Percentiles rank a stretch among this genome's conserved stretches.
Conservation (phyloP, 208 protist species). For the Porcisia hertigi region DNA sequence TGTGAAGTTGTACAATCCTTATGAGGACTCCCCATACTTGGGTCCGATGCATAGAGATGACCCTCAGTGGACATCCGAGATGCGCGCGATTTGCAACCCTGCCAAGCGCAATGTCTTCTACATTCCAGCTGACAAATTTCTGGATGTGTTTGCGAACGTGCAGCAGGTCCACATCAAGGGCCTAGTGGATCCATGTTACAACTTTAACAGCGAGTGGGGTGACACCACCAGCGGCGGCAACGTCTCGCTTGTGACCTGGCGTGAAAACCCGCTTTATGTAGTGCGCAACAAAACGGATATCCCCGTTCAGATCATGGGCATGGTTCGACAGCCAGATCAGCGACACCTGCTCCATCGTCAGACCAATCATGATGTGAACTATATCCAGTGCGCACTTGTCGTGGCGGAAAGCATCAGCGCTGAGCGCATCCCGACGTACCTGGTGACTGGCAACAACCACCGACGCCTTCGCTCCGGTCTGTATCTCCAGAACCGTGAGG, state of each 20-base stretch:
- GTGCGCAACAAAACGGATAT: slow-evolving; percentile 44
- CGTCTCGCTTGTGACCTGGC: slow-evolving; percentile 61
- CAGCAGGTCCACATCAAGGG: slow-evolving; percentile 48
- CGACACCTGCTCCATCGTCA: slow-evolving; percentile 67
- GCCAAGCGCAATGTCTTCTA: slow-evolving; percentile 55
- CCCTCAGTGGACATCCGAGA: slow-evolving; percentile 43
- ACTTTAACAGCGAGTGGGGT: slow-evolving; percentile 81
- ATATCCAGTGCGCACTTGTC: slow-evolving; percentile 73
- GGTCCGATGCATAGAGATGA: slow-evolving; percentile 74
- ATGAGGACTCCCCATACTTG: slow-evolving; percentile 51
- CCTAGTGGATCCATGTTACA: slow-evolving; percentile 35
- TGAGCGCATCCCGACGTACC: slow-evolving; percentile 62
- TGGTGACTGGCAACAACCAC: slow-evolving; percentile 85
- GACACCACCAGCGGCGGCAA: slow-evolving; percentile 67
- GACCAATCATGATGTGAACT: slow-evolving; percentile 64
- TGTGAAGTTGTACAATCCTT: slow-evolving; percentile 79
- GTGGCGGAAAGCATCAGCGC: slow-evolving; percentile 41
- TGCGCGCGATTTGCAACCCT: slow-evolving; percentile 43
- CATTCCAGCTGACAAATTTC: slow-evolving; percentile 60
- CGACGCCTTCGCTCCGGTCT: slow-evolving; percentile 63
- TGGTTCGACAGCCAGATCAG: slow-evolving; percentile 81
- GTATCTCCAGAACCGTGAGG: slow-evolving; percentile 68
- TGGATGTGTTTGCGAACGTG: slow-evolving; percentile 53
- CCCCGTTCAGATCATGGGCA: slow-evolving; percentile 68
- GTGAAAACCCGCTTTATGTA: slow-evolving; percentile 75